Evolutionary conservation across 805 yeast genomes (phyloP), one percentile per base, ranked within the genome.

Genomic region (Candida ponderosae): DNA sequence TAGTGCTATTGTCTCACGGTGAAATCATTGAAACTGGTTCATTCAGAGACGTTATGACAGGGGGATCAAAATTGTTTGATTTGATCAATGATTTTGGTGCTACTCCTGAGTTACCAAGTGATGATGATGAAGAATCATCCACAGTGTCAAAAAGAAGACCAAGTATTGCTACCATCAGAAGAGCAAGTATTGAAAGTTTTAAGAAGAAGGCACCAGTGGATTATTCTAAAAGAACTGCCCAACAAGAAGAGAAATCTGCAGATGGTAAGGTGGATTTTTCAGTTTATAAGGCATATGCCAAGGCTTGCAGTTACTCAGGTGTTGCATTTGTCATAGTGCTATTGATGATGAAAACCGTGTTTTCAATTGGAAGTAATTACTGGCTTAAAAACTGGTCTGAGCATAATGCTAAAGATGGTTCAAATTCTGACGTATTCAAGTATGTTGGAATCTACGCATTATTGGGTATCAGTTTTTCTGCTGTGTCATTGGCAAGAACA

Each of bases 301-400:
- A 68, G 40, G 81, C 88, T 1, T 79, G 86, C 56, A 72, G 79
- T 6, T 46, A 62, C 24, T 21, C 53, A 1, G 81, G 81, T 26
- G 70, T 70, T 19, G n/a, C 55, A n/a, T 36, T 64, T 1, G 55
- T 66, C 35, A 47, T 76, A 43, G 47, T 57, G 32, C 42, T 57
- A 31, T 44, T 68, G 52, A 46, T 65, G 46, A 21, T 58, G 24
- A 45, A 60, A 4, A 63, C 67, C 15, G 54, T 71, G 13, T 51
- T 59, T 33, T 56, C 59, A 16, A 47, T 65, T 18, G 58, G 62
- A 8, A 74, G 75, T 33, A 77, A 72, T 51, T 75, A 74, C 51
- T 78, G 85, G 80, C 63, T 81, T 46, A 80, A 79, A 45, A 63
- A 69, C 42, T 81, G 89, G 89, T 73, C 87, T 2, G 85, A 79